These are phyloP conservation scores for Hypoxylon cercidicola DNA, from an alignment of 495 filamentous ascomycete species.

Conservation along the genomic window DNA sequence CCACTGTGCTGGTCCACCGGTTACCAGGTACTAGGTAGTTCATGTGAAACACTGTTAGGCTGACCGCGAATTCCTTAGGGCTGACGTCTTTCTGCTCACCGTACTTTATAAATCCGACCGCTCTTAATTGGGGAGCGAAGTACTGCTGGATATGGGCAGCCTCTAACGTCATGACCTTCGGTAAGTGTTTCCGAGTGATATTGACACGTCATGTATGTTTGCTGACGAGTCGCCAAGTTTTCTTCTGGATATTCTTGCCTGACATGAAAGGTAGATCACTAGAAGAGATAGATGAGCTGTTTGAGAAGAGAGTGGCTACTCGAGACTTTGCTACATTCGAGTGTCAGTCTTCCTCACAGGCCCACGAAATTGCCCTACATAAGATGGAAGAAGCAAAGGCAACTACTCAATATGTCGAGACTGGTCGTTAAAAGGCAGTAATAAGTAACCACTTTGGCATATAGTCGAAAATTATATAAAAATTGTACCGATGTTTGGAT, in stretches of 20 bases:
- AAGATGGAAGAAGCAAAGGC: constrained; percentile 34
- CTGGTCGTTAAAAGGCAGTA: neutral
- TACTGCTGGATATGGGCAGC: constrained; percentile 58
- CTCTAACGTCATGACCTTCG: constrained; percentile 39
- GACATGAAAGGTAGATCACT: constrained; percentile 43
- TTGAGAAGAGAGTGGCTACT: constrained; percentile 36
- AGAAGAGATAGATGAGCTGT: constrained; percentile 46
- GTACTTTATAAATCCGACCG: constrained; percentile 54
- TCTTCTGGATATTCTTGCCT: constrained; percentile 45
- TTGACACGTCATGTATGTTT: constrained; percentile 4
- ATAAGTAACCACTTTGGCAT: neutral
- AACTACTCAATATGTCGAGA: constrained; percentile 16
- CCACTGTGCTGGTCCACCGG: neutral
- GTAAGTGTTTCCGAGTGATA: constrained; percentile 20
- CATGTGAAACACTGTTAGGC: constrained; percentile 14
- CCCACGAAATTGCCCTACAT: constrained; percentile 30
- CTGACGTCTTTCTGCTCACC: constrained; percentile 49
- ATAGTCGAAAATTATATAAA: too few species aligned
- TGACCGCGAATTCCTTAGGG: constrained; percentile 36
- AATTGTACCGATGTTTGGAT: neutral
- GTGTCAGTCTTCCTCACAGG: constrained; percentile 35
- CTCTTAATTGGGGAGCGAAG: constrained; percentile 52
- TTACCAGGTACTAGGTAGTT: neutral
- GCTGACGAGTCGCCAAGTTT: constrained; percentile 14
- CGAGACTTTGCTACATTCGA: constrained; percentile 36